A percentile compares a stretch with the other conserved stretches of the same genome.
phyloP scores from a whole-genome alignment of 176 grass and related monocot species.

The Lolium multiflorum region DNA sequence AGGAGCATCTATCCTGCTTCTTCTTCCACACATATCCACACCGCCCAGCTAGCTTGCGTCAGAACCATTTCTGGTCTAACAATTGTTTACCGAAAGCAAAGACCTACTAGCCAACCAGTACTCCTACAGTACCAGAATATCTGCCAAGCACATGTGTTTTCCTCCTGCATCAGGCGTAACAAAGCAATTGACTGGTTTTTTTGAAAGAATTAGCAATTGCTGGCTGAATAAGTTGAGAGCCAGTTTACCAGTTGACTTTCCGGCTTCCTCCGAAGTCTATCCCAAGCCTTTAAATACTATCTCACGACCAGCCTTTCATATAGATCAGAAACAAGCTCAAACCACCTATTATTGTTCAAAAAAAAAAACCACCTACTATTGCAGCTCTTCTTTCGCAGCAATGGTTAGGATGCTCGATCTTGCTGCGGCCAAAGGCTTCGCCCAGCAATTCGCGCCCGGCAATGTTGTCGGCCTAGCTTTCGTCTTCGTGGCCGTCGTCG shows the following conservation, averaged over 20 bases:
- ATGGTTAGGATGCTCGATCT: constrained; percentile 14
- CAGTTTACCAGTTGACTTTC: background rate
- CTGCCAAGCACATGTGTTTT: background rate
- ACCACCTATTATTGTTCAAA: too few species aligned
- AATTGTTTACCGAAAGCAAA: background rate
- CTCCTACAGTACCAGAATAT: background rate
- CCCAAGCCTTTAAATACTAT: background rate
- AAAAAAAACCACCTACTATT: too few species aligned
- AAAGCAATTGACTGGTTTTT: background rate
- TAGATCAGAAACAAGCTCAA: background rate
- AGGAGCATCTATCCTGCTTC: background rate
- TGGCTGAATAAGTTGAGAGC: background rate
- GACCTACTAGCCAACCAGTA: background rate
- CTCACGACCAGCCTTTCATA: background rate
- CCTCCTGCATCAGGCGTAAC: background rate
- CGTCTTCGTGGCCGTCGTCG: background rate
- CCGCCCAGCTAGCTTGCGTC: background rate
- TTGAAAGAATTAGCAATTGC: too few species aligned
- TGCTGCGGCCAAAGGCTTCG: background rate
- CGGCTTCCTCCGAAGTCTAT: background rate
- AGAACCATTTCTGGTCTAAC: background rate
- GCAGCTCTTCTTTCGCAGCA: background rate
- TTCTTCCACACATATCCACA: background rate
- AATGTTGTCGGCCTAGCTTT: background rate
- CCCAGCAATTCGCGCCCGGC: background rate